Evolutionary conservation across 1,284 basidiomycete species (phyloP), one percentile per base, ranked within the genome.

Genomic region (Puccinia polysora): DNA sequence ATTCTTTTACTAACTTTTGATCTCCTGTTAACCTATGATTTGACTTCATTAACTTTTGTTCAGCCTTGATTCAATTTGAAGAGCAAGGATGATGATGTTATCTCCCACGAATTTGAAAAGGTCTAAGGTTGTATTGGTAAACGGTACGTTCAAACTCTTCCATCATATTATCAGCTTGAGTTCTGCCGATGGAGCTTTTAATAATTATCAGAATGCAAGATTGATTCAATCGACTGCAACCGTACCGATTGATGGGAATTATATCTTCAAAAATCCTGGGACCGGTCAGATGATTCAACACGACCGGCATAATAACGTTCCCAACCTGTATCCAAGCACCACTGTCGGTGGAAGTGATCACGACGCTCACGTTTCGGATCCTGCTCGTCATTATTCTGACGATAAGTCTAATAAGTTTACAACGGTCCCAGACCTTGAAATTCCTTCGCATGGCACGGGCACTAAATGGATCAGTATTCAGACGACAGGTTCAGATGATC

Each of bases 381-480:
- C 52, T 14, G 40, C 45, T 34, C 67, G 30, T 18, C 40, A 45
- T 10, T 25, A 28, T 38, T 38, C 3, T 59, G 14, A 43, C 15
- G 3, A 40, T 43, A 34, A 23, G 5, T 4, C 36, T 1, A 32
- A 38, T 43, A 38, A 5, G 18, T 4, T 14, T 1, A 60, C n/a
- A 12, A 20, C 32, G 23, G 30, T 30, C 1, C 18, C 67, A 18
- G 38, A 49, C 4, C 68, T 70, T 6, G 68, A 58, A 23, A 43
- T 70, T 30, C 63, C 34, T 20, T 53, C 68, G 52, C 68, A 70
- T 45, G 36, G 30, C 30, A 70, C 58, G 30, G 52, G 58, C 12
- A 70, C 68, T 14, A 70, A 70, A 47, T 70, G 68, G 68, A 62
- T 70, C 34, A 70, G 68, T 36, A 60, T 70, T 30, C 68, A 58